Base-by-base conservation (phyloP, 169 alveolate genomes). In the Plasmodium inui region DNA sequence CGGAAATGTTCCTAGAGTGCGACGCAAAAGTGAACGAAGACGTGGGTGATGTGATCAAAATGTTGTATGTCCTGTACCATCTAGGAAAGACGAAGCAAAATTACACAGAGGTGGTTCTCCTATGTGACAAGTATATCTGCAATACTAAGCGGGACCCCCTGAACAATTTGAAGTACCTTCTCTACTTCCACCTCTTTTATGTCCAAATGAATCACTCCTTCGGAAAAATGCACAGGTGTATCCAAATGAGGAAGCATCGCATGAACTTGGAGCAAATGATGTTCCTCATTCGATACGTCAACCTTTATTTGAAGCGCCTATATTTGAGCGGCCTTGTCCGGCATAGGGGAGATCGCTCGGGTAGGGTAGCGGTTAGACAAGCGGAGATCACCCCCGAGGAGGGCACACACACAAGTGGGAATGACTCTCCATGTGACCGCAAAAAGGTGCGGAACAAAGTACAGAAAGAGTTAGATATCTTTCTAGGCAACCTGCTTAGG, bases 151-250 rank as follows among this genome's bases (percentile, higher is more conserved):
- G 82, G 30, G 41, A 67, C 50, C 91, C 91, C 82, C 44, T 81
- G 6, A 89, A 44, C 50, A 70, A 89, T 89, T 41, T 89, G 32
- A 89, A 80, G 46, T 89, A 89, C 82, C 72, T 89, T 19, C 72
- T 89, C 50, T 89, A 80, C 82, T 89, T 89, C 73, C 94, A 89
- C 73, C 80, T 89, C 7, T 89, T 89, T 67, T 89, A 89, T 89
- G 70, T 41, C 12, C 73, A 79, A 39, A 73, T 89, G 94, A 70
- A 89, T 2, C 19, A 89, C 82, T 89, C 94, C 28, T 70, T 89
- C 28, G 5, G 44, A 2, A 89, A 50, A 50, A 70, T 89, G 32
- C 30, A 80, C 17, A 70, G 44, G 37, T 79, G 90, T 37, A 28
- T 89, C 46, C 83, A 89, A 37, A 46, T 3, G n/a, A 8, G 79